Evolutionary conservation across 768 basidiomycete genomes (phyloP).

Genomic region (Harrya chromipes): DNA sequence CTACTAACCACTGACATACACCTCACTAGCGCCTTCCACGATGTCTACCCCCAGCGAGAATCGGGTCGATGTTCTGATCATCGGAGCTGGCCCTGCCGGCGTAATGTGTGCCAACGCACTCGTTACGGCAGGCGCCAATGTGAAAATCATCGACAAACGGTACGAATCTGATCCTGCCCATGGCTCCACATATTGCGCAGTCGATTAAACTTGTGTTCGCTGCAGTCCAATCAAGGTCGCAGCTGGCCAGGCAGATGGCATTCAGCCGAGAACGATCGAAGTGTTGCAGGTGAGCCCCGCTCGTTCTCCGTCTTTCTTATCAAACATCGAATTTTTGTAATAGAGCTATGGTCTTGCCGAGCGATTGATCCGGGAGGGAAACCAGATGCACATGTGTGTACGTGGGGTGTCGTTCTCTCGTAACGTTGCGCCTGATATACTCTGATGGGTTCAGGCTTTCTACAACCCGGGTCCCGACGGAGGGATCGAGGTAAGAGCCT

Average conservation of each 20-base stretch:
- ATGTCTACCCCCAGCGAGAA: slow-evolving; percentile 22
- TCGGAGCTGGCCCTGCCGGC: slow-evolving; percentile 39
- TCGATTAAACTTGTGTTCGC: not conserved
- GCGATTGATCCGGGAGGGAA: slow-evolving; percentile 58
- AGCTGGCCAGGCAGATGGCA: slow-evolving; percentile 55
- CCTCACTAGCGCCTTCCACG: not conserved
- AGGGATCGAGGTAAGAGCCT: slow-evolving; percentile 52
- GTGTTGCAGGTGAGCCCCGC: slow-evolving; percentile 41
- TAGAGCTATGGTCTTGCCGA: slow-evolving; percentile 80
- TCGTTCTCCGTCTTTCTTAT: not conserved
- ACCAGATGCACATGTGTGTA: slow-evolving; percentile 69
- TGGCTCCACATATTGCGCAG: too few relatives aligned
- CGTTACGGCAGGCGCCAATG: slow-evolving; percentile 27
- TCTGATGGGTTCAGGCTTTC: slow-evolving; percentile 50
- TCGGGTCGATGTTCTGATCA: slow-evolving; percentile 44
- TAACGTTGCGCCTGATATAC: not conserved
- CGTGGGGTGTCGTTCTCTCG: slow-evolving; percentile 16
- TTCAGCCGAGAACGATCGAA: slow-evolving; percentile 54
- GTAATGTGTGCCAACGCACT: too few relatives aligned
- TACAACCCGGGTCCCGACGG: slow-evolving; percentile 64
- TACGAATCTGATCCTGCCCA: slow-evolving; percentile 11
- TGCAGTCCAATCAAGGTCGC: slow-evolving; percentile 40
- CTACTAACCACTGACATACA: too few relatives aligned
- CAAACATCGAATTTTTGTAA: not conserved
- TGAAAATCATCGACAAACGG: slow-evolving; percentile 32